Base-by-base conservation (phyloP, 495 filamentous ascomycete species). In the Penicillium paradoxum region DNA sequence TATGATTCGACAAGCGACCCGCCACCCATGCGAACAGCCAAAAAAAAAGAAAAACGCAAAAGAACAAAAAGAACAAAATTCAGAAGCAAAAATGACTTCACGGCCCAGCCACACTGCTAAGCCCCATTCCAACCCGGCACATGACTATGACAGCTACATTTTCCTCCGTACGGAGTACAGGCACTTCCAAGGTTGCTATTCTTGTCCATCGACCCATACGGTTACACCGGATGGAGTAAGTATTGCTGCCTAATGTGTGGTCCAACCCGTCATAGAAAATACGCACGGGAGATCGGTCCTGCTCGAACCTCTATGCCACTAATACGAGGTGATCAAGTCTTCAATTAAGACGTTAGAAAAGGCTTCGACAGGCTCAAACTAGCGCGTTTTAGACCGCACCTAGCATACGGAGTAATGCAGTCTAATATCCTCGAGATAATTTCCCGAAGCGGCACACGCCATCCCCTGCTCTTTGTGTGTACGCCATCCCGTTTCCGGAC, bases 1-100 rank as follows among this genome's bases (percentile, higher is more conserved):
- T 22, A 17, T 38, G 21, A 43, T 42, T 54, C 13, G 51, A 9
- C 17, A 15, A 1, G 1, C 6, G 5, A n/a, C 32, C 32, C 24
- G 57, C 53, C 53, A 56, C 55, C 25, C 53, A 56, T 45, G 57
- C 53, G 53, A 52, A n/a, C n/a, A n/a, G n/a, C n/a, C n/a, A n/a
- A 43, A 42, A 51, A 50, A 22, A 34, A 21, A 30, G 1, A 17
- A 17, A 15, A 17, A 24, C 17, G 14, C 17, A 40, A 41, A 46
- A 34, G 32, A 34, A 34, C 32, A 14, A 34, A 3, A 15, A 17
- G 5, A 15, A 37, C n/a, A 15, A 2, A 15, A 33, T 2, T 33
- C 32, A 37, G 30, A 25, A 30, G 18, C 45, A 47, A 21, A 36
- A 38, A 25, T 11, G 29, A 11, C 14, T 45, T 1, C 21, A n/a